Evolutionary conservation across 225 moss, liverwort and hornwort species (phyloP).

Genomic region (Antitrichia curtipendula): DNA sequence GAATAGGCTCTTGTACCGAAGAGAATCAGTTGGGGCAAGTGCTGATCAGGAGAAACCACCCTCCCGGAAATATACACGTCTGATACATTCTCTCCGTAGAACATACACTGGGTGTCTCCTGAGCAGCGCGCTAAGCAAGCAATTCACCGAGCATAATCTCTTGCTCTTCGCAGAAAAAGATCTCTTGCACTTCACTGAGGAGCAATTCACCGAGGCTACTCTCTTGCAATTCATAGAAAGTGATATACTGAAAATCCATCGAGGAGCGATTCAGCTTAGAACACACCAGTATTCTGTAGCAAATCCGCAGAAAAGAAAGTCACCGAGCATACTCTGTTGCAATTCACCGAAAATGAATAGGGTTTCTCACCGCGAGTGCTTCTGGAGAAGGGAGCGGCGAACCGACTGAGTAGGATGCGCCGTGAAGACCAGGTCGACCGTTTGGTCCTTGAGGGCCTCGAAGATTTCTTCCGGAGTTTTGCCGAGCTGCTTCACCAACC

Average conservation of each 20-base stretch:
- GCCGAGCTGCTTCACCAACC: conserved; percentile 29
- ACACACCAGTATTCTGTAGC: background rate
- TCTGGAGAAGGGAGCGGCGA: conserved; percentile 53
- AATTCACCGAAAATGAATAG: background rate
- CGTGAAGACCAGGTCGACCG: conserved; percentile 48
- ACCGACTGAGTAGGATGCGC: conserved; percentile 57
- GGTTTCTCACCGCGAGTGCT: conserved; percentile 27
- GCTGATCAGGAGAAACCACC: background rate
- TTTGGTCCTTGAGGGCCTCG: conserved; percentile 45
- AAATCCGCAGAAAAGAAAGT: background rate
- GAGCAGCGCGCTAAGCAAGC: background rate
- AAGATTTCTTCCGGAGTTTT: conserved; percentile 51
- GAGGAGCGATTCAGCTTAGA: background rate
- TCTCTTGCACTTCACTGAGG: no score
- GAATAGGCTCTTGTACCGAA: background rate
- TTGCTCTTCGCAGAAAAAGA: background rate
- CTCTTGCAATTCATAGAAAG: background rate
- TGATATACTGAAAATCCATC: background rate
- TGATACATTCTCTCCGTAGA: background rate
- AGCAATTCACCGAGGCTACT: no score
- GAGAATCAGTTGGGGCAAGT: background rate
- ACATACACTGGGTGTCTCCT: background rate
- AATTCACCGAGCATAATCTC: background rate
- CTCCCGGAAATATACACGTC: background rate
- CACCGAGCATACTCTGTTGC: background rate